These are phyloP conservation scores for Irpex lacteus DNA, from an alignment of 1,284 basidiomycete genomes.

Conservation along the genomic window DNA sequence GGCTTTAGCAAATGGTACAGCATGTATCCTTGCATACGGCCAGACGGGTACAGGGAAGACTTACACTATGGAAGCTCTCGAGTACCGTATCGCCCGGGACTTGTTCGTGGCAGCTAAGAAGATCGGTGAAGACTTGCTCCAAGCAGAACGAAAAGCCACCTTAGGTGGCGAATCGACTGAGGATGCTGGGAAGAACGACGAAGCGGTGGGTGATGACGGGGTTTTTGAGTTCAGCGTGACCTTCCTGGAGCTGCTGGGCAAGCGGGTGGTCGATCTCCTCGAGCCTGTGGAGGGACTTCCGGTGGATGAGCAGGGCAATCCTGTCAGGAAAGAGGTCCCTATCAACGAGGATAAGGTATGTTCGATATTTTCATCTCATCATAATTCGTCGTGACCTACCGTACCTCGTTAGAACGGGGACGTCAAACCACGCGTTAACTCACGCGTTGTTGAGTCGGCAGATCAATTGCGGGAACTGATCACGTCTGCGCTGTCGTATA, in stretches of 20 bases:
- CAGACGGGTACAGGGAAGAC: slow-evolving; percentile 34
- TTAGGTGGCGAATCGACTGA: neutral
- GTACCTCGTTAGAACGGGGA: slow-evolving; percentile 23
- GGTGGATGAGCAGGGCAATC: slow-evolving; percentile 24
- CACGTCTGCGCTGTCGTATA: slow-evolving; percentile 26
- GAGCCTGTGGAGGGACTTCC: slow-evolving; percentile 14
- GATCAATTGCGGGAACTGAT: slow-evolving; percentile 31
- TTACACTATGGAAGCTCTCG: slow-evolving; percentile 32
- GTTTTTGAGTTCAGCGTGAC: slow-evolving; percentile 31
- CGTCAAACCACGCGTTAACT: slow-evolving; percentile 22
- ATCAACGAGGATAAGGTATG: slow-evolving; percentile 32
- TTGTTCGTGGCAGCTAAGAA: slow-evolving; percentile 25
- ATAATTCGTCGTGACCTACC: neutral
- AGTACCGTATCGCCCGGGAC: slow-evolving; percentile 31
- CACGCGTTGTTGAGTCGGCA: slow-evolving; percentile 20
- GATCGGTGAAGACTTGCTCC: slow-evolving; percentile 20
- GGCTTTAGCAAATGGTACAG: slow-evolving; percentile 31
- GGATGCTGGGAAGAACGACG: slow-evolving; percentile 5
- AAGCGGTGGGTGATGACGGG: slow-evolving; percentile 4
- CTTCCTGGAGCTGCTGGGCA: slow-evolving; percentile 30
- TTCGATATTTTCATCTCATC: neutral
- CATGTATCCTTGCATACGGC: slow-evolving; percentile 34
- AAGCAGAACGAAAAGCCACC: slow-evolving; percentile 9
- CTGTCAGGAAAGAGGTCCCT: slow-evolving; percentile 24
- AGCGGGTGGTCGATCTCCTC: slow-evolving; percentile 24